Conservation (phyloP, 176 grass and related monocot genomes). For the Triticum turgidum region DNA sequence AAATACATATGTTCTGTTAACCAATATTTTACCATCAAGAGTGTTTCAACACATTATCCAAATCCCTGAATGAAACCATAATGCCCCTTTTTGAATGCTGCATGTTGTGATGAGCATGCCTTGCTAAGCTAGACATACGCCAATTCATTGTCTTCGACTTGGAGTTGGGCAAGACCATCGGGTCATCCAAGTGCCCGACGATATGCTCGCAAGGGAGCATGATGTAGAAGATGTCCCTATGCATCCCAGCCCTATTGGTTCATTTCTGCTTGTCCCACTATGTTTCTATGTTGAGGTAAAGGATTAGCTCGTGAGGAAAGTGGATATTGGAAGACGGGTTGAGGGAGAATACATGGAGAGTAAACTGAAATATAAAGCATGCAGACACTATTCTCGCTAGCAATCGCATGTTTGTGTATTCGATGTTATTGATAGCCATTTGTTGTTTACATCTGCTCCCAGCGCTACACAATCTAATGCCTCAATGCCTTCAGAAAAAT, state of each 20-base stretch:
- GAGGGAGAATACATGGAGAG: background rate
- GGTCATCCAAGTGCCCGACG: background rate
- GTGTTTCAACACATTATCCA: background rate
- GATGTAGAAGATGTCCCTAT: background rate
- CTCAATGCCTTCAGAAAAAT: background rate
- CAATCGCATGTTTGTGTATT: background rate
- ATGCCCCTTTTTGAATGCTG: background rate
- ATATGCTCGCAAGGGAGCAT: background rate
- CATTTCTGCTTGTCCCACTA: background rate
- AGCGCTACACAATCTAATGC: background rate
- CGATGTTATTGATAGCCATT: background rate
- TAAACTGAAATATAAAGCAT: background rate
- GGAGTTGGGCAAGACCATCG: background rate
- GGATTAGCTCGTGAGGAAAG: background rate
- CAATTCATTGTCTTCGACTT: fast-evolving
- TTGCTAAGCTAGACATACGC: background rate
- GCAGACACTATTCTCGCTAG: background rate
- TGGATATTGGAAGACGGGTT: background rate
- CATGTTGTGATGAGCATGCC: too few species aligned
- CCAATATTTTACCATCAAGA: background rate
- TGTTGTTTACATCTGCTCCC: background rate
- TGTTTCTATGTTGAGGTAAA: too few species aligned
- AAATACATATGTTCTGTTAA: background rate
- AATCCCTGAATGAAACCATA: background rate
- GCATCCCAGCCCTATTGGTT: background rate